Evolutionary conservation across 106 monocot species (phyloP), one percentile per base, ranked within the genome.

Genomic region (Acanthochlamys bracteata): DNA sequence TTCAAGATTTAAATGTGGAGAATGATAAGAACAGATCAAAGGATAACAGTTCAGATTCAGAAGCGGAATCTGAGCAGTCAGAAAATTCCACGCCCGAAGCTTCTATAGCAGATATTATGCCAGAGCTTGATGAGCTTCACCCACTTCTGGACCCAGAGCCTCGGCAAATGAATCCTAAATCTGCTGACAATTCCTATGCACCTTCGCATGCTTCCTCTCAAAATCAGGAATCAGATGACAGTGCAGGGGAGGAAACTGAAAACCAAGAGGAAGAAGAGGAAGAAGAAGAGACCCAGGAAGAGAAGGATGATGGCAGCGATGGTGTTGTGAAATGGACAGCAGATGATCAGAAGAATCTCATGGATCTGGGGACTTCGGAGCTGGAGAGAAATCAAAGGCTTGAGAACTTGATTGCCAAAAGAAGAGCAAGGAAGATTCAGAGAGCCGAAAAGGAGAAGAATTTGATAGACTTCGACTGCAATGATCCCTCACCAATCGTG

Each of bases 261-360:
- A 74, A 67, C 15, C 69, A 66, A 17, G 75, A 66, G 25, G 76
- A 68, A 19, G 82, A 79, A 46, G 79, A 67, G 21, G 84, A 54
- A 19, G 53, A 81, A 24, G 71, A 75, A 45, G 77, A 73, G 63
- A 60, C 41, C 21, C 14, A 78, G 53, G 74, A 72, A 25, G 83
- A 81, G 75, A 75, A 82, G 53, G 78, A 75, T 23, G 77, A 71
- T 49, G 72, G 68, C 55, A 75, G 21, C 62, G 79, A 70, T 51
- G 65, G 39, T 40, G 73, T 69, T 39, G 69, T 91, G 19, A 74
- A 75, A 60, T 96, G 91, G 91, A 88, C 96, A 2, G 88, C 80
- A 21, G 85, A 96, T 76, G 96, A 91, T 73, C 75, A 80, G 65
- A 91, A 91, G 72, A 91, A 90, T 62, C 66, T 88, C 24, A 73